Conservation (phyloP, 108 stramenopile species). For the Pseudonitzschia multiseries region DNA sequence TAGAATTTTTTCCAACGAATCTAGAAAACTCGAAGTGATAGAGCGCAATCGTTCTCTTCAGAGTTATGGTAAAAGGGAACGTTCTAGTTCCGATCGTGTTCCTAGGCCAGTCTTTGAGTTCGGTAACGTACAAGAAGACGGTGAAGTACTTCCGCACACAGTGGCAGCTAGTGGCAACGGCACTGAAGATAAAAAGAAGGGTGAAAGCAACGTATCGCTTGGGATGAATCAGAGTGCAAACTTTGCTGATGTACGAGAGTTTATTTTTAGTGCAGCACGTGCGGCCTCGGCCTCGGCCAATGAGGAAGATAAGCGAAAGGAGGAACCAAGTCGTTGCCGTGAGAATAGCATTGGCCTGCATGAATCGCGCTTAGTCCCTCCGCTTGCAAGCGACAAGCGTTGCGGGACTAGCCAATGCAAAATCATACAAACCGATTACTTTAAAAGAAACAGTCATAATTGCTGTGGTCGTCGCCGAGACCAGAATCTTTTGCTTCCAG, state of each 20-base stretch:
- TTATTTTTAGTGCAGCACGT: neutral
- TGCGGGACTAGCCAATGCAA: neutral
- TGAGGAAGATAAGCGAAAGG: neutral
- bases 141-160: neutral
- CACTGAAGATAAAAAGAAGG: neutral
- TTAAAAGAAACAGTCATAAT: neutral
- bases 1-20: neutral
- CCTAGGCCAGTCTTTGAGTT: neutral
- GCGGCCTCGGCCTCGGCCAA: neutral
- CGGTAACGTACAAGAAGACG: slow-evolving; percentile 7
- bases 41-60: neutral
- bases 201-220: neutral
- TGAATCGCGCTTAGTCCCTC: neutral
- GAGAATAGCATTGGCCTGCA: neutral
- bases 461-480: neutral
- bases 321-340: neutral
- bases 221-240: neutral
- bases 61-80: neutral
- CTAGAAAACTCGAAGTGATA: neutral
- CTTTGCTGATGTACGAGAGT: neutral
- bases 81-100: neutral
- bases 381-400: neutral
- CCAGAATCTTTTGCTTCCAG: neutral
- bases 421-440: neutral
- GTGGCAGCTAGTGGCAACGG: neutral